phyloP scores from a whole-genome alignment of 257 asterid genomes.

The Scutellaria minor region DNA sequence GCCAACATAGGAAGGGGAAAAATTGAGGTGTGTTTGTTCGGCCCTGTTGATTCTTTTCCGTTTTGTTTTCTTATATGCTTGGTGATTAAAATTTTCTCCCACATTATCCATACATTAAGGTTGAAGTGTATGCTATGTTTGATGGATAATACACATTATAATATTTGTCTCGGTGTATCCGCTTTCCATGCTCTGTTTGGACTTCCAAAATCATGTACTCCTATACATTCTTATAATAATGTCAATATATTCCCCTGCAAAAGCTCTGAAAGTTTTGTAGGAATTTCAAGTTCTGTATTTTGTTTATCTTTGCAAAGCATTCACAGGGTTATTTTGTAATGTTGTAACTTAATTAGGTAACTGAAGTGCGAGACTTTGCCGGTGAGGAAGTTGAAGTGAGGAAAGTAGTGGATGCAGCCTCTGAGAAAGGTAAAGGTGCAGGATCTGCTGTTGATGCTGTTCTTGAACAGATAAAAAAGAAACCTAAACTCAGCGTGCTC shows the following conservation, averaged over 20 bases:
- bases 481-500: conserved; percentile 86
- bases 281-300: neutral
- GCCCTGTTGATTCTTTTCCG: neutral
- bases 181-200: neutral
- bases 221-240: neutral
- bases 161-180: neutral
- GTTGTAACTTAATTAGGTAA: conserved; percentile 48
- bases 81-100: neutral
- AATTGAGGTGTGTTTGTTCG: conserved; percentile 62
- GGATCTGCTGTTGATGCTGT: conserved; percentile 88
- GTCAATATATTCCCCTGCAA: conserved; percentile 17
- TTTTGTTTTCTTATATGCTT: neutral
- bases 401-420: conserved; percentile 67
- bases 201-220: conserved; percentile 2
- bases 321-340: conserved; percentile 14
- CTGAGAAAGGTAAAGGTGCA: conserved; percentile 66
- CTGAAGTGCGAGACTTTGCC: conserved; percentile 90
- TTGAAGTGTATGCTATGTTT: neutral
- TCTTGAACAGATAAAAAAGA: conserved; percentile 92
- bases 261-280: neutral
- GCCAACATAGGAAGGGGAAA: conserved; percentile 70
- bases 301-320: neutral
- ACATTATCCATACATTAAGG: neutral
- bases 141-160: neutral
- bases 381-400: conserved; percentile 86